Conservation (phyloP, 192 early-diverging fungal genomes). For the Coemansia aciculifera region DNA sequence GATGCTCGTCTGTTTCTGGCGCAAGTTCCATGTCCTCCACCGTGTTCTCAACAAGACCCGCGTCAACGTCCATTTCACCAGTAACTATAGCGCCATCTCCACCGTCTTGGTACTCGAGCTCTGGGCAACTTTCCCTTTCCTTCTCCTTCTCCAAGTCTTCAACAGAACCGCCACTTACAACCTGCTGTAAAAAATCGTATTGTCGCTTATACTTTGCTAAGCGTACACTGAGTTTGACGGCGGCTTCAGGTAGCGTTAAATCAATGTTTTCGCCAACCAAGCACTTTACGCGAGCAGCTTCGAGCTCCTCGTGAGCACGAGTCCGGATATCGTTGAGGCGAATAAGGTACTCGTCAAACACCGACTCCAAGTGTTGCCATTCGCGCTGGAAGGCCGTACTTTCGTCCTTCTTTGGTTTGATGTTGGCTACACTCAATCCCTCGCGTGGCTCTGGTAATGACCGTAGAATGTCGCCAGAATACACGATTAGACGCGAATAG, state of each 20-base stretch:
- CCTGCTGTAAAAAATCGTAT: constrained; percentile 35
- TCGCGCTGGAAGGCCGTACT: constrained; percentile 42
- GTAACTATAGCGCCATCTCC: not conserved
- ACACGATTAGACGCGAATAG: constrained; percentile 49
- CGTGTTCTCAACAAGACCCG: not conserved
- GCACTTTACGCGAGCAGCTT: constrained; percentile 44
- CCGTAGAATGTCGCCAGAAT: constrained; percentile 53
- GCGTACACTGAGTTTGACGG: constrained; percentile 20
- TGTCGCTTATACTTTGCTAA: constrained; percentile 34
- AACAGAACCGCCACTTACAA: constrained; percentile 20
- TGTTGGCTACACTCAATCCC: constrained; percentile 46
- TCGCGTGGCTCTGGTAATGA: constrained; percentile 49
- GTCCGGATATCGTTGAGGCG: constrained; percentile 48
- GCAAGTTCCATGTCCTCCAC: not conserved
- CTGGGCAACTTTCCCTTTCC: not conserved
- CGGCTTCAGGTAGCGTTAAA: constrained; percentile 41
- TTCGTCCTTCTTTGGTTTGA: constrained; percentile 53
- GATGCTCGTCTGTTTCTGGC: not conserved
- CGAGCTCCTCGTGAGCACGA: constrained; percentile 49
- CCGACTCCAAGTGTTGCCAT: constrained; percentile 50
- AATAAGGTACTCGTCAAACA: constrained; percentile 49
- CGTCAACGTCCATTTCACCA: constrained; percentile 12
- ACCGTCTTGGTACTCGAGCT: not conserved
- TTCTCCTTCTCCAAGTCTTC: constrained; percentile 13
- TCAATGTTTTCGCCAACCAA: constrained; percentile 43